Conservation (phyloP, 1,284 basidiomycete species). For the Ceratobasidium sp. region DNA sequence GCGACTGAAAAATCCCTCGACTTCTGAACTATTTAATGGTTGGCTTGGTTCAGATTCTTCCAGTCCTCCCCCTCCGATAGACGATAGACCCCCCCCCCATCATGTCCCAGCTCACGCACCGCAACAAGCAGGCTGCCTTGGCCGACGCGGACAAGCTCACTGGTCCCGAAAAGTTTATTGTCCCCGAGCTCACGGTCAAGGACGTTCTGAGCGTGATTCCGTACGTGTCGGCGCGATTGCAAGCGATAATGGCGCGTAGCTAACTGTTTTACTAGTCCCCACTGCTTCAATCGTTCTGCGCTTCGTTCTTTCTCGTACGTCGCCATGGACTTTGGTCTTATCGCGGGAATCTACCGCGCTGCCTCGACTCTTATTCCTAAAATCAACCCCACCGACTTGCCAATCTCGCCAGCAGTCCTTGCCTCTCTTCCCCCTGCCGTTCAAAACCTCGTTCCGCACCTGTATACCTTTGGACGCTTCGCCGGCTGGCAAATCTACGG, state of each 20-base stretch:
- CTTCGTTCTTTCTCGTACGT: slow-evolving; percentile 87
- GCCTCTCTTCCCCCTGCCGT: slow-evolving; percentile 77
- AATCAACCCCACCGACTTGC: slow-evolving; percentile 48
- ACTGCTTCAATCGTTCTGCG: slow-evolving; percentile 94
- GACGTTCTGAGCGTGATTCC: slow-evolving; percentile 90
- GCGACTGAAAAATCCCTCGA: slow-evolving; percentile 33
- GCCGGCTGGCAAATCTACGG: slow-evolving; percentile 86
- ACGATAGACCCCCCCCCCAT: slow-evolving; percentile 24
- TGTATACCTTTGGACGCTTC: slow-evolving; percentile 74
- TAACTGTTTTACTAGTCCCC: slow-evolving; percentile 66
- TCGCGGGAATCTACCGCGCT: slow-evolving; percentile 16
- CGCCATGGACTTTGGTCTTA: slow-evolving; percentile 53
- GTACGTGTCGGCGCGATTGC: slow-evolving; percentile 62
- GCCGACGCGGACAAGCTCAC: slow-evolving; percentile 44
- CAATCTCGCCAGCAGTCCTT: slow-evolving; percentile 63
- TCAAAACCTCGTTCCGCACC: slow-evolving; percentile 73
- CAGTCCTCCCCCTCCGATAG: neutral
- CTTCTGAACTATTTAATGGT: neutral
- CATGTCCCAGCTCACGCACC: slow-evolving; percentile 49
- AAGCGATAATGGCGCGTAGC: neutral
- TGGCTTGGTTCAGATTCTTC: neutral
- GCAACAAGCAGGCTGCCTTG: slow-evolving; percentile 45
- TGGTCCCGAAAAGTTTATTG: slow-evolving; percentile 62
- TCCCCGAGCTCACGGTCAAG: slow-evolving; percentile 87
- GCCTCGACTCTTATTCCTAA: slow-evolving; percentile 28